A percentile compares a stretch with the other conserved stretches of the same genome.
Evolutionary conservation across 2,329 filamentous ascomycete genomes (phyloP).

Genomic region (Sporothrix humicola): DNA sequence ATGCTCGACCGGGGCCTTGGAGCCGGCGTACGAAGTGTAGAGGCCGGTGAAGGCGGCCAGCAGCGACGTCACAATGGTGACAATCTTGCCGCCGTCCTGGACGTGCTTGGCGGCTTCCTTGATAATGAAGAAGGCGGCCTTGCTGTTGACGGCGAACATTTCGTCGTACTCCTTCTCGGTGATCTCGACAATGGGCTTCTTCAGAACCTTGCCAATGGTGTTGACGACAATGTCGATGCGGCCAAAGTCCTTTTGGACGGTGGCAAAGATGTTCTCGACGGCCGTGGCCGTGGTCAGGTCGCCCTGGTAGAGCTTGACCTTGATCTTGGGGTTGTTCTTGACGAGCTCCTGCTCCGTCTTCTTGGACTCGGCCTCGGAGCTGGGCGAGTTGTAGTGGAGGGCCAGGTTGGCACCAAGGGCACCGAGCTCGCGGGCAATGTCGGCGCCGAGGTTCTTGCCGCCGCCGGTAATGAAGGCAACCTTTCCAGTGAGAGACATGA

Average conservation of each 20-base stretch:
- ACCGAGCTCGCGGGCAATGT: slow-evolving; percentile 48
- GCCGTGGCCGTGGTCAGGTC: slow-evolving; percentile 51
- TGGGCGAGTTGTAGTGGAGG: slow-evolving; percentile 49
- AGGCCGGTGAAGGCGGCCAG: slow-evolving; percentile 53
- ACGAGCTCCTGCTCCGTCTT: slow-evolving; percentile 49
- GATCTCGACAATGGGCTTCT: slow-evolving; percentile 53
- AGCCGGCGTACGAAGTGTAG: slow-evolving; percentile 55
- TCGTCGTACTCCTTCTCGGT: slow-evolving; percentile 53
- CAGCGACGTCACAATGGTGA: slow-evolving; percentile 53
- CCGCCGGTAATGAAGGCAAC: slow-evolving; percentile 52
- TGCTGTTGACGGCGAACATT: slow-evolving; percentile 57
- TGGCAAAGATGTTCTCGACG: slow-evolving; percentile 50
- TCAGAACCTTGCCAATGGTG: slow-evolving; percentile 56
- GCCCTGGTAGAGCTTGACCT: slow-evolving; percentile 51
- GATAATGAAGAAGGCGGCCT: slow-evolving; percentile 53
- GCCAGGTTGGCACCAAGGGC: slow-evolving; percentile 43
- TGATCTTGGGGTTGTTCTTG: slow-evolving; percentile 42
- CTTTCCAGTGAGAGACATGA: slow-evolving; percentile 46
- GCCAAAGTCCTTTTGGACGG: slow-evolving; percentile 50
- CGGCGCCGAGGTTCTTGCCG: slow-evolving; percentile 51
- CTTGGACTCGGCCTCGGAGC: slow-evolving; percentile 47
- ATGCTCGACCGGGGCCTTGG: slow-evolving; percentile 50
- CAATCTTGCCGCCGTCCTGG: slow-evolving; percentile 53
- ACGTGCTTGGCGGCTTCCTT: slow-evolving; percentile 52
- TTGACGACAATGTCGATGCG: slow-evolving; percentile 57